Percentiles rank a stretch among this genome's conserved stretches.
These are phyloP conservation scores for Zasmidium citrigriseum DNA, from an alignment of 2,329 filamentous ascomycete genomes.

Conservation along the genomic window DNA sequence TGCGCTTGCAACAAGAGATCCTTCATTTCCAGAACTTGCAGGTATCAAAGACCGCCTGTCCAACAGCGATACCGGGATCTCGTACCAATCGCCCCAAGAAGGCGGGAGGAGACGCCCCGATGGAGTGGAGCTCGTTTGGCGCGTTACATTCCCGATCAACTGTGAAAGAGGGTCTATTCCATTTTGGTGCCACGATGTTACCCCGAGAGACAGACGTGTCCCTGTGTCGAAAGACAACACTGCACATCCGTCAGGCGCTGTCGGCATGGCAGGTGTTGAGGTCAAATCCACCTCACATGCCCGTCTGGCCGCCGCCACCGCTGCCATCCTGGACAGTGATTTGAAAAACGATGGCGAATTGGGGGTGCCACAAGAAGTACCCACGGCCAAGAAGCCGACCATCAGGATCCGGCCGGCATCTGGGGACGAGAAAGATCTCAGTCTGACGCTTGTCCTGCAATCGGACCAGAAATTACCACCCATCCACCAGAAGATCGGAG, in stretches of 20 bases:
- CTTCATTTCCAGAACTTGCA: slow-evolving; percentile 21
- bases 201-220: slow-evolving; percentile 57
- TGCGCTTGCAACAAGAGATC: slow-evolving; percentile 51
- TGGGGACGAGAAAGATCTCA: slow-evolving; percentile 10
- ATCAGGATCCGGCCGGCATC: slow-evolving; percentile 16
- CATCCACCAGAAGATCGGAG: slow-evolving; percentile 20
- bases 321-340: slow-evolving; percentile 19
- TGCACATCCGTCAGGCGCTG: slow-evolving; percentile 54
- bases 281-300: slow-evolving; percentile 12
- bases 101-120: slow-evolving; percentile 60
- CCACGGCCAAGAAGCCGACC: slow-evolving; percentile 13
- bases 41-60: slow-evolving; percentile 24
- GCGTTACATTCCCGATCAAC: slow-evolving; percentile 52
- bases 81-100: slow-evolving; percentile 51
- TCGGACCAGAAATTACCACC: slow-evolving; percentile 7
- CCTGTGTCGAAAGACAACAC: slow-evolving; percentile 44
- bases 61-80: slow-evolving; percentile 34
- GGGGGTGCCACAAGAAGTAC: slow-evolving; percentile 13
- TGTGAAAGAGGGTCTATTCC: slow-evolving; percentile 47
- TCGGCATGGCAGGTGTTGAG: slow-evolving; percentile 52
- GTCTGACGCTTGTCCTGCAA: slow-evolving; percentile 20
- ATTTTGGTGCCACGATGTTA: slow-evolving; percentile 68
- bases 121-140: slow-evolving; percentile 61
- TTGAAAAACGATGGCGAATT: slow-evolving; percentile 11
- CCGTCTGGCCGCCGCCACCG: slow-evolving; percentile 20